Evolutionary conservation across 306 rosid genomes (phyloP).

Genomic region (Rosa persica): DNA sequence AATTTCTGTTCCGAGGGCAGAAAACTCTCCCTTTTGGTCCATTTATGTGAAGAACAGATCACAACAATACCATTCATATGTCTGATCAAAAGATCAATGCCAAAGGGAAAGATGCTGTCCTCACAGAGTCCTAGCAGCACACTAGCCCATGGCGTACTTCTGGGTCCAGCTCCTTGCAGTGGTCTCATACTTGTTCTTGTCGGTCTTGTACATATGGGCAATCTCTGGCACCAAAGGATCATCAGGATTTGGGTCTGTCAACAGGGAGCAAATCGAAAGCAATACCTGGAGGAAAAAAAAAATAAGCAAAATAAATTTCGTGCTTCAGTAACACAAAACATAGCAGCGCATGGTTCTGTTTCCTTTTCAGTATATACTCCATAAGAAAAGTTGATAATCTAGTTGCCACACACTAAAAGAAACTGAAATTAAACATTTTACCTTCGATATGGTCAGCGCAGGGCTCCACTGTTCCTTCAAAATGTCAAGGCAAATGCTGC

Average conservation of each 20-base stretch:
- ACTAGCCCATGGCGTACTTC: constrained; percentile 74
- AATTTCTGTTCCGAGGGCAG: constrained; percentile 31
- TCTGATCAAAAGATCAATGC: constrained; percentile 20
- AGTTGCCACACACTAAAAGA: neutral
- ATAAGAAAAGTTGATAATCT: neutral
- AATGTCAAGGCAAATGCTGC: constrained; percentile 79
- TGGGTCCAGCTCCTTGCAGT: constrained; percentile 86
- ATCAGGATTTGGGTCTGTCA: constrained; percentile 73
- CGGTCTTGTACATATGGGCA: constrained; percentile 79
- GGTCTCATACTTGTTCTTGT: constrained; percentile 67
- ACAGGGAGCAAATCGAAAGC: constrained; percentile 67
- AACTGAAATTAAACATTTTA: constrained; percentile 20
- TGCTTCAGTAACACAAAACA: neutral
- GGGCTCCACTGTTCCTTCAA: constrained; percentile 85
- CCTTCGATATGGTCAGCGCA: constrained; percentile 77
- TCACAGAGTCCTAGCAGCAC: constrained; percentile 20
- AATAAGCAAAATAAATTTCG: neutral
- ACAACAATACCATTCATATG: constrained; percentile 26
- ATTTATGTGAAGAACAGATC: constrained; percentile 26
- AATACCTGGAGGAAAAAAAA: constrained; percentile 38
- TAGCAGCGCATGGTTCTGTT: neutral
- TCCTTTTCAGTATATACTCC: constrained; percentile 1
- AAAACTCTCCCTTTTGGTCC: constrained; percentile 27
- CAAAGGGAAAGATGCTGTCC: constrained; percentile 30
- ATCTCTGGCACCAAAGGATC: constrained; percentile 81